Conservation (phyloP, 257 asterid species). For the Solanum tarapatanum region DNA sequence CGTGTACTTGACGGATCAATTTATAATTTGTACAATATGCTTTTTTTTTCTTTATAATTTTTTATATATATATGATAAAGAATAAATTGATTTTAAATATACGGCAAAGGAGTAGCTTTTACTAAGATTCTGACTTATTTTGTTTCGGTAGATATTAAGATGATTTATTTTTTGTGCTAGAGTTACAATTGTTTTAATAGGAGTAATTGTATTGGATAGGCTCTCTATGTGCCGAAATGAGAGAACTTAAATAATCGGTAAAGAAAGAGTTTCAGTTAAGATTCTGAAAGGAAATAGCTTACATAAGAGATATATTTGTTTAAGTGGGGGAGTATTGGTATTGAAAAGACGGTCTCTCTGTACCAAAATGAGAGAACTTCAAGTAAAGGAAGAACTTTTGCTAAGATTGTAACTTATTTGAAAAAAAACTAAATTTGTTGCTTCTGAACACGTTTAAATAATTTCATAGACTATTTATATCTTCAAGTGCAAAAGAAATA, state of each 20-base stretch:
- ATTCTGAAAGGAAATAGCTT: background rate
- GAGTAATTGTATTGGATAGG: background rate
- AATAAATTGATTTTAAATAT: no score
- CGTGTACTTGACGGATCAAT: background rate
- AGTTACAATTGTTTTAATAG: background rate
- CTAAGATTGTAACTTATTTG: background rate
- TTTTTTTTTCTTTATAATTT: no score
- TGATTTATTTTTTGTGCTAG: background rate
- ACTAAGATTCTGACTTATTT: no score
- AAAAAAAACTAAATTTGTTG: no score
- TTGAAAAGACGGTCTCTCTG: background rate
- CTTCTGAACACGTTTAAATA: no score
- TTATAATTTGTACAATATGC: background rate
- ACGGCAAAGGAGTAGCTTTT: background rate
- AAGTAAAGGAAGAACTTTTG: background rate
- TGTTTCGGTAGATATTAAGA: no score
- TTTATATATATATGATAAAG: no score
- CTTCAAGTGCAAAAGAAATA: background rate
- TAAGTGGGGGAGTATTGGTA: background rate
- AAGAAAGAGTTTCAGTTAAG: background rate
- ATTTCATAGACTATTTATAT: background rate
- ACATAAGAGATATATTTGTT: background rate
- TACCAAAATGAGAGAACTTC: background rate
- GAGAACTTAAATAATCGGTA: background rate
- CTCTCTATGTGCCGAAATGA: background rate